A percentile compares a stretch with the other conserved stretches of the same genome.
Evolutionary conservation across 108 stramenopile species (phyloP).

Genomic region (Aurantiochytrium sp.): DNA sequence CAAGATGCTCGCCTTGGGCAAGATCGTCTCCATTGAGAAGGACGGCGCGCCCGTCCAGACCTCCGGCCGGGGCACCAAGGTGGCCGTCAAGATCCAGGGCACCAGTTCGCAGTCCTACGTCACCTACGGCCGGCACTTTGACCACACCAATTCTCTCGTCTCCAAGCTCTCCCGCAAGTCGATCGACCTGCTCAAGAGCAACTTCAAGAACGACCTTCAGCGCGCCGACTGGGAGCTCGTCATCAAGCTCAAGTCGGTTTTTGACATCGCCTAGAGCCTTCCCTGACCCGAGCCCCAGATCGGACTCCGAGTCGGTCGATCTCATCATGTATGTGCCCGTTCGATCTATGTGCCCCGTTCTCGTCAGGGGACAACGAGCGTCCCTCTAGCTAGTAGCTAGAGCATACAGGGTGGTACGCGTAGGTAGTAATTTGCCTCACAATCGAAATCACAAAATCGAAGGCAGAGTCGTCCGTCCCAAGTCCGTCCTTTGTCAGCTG

Average conservation of each 20-base stretch:
- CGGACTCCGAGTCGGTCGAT: no score
- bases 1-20: conserved; percentile 26
- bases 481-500: no score
- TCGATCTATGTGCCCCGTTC: no score
- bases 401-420: no score
- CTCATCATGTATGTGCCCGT: no score
- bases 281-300: no score
- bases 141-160: conserved; percentile 80
- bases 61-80: conserved; percentile 71
- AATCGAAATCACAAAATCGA: no score
- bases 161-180: conserved; percentile 83
- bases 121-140: conserved; percentile 96
- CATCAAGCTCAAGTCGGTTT: conserved; percentile 96
- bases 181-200: conserved; percentile 92
- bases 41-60: conserved; percentile 83
- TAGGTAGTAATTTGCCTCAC: no score
- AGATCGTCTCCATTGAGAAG: conserved; percentile 87
- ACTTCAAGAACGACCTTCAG: conserved; percentile 95
- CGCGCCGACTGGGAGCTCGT: conserved; percentile 91
- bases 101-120: conserved; percentile 76
- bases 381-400: no score
- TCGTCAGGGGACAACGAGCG: no score
- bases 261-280: conserved; percentile 79
- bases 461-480: no score
- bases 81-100: conserved; percentile 83